These are phyloP conservation scores for Kurtzmaniella quercitrusa DNA, from an alignment of 1,139 yeast species.

Conservation along the genomic window DNA sequence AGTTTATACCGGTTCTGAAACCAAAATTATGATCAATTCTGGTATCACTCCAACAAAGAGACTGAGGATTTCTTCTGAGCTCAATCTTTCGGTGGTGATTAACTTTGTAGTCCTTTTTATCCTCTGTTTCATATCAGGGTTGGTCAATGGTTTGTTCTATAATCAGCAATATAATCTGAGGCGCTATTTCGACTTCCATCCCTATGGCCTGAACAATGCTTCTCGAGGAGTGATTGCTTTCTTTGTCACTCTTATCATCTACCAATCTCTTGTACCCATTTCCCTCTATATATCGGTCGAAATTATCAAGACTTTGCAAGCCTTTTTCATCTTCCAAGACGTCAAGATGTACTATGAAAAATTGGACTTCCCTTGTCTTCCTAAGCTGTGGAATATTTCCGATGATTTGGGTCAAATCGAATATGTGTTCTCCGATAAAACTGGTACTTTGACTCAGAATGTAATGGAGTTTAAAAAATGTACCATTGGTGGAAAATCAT, in stretches of 20 bases:
- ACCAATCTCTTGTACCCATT: constrained; percentile 57
- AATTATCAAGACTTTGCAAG: constrained; percentile 56
- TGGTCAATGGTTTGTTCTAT: constrained; percentile 78
- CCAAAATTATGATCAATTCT: constrained; percentile 90
- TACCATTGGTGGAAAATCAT: constrained; percentile 49
- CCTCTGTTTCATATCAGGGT: constrained; percentile 77
- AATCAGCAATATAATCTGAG: constrained; percentile 51
- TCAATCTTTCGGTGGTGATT: constrained; percentile 75
- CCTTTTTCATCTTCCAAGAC: constrained; percentile 52
- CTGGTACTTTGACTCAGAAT: constrained; percentile 59
- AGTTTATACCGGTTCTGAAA: constrained; percentile 82
- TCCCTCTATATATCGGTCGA: constrained; percentile 58
- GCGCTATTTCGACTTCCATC: constrained; percentile 58
- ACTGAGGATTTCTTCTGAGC: constrained; percentile 76
- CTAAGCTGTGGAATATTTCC: constrained; percentile 59
- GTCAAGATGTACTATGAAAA: constrained; percentile 46
- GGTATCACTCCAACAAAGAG: constrained; percentile 90
- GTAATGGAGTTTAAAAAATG: constrained; percentile 60
- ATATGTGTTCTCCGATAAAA: constrained; percentile 57
- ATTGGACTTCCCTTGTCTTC: constrained; percentile 57
- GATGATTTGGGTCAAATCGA: constrained; percentile 66
- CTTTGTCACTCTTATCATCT: constrained; percentile 50
- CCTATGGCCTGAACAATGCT: constrained; percentile 53
- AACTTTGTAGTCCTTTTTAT: constrained; percentile 74
- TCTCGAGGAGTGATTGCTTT: constrained; percentile 75